Conservation (phyloP, 768 basidiomycete genomes). For the Pleurotus ostreatus region DNA sequence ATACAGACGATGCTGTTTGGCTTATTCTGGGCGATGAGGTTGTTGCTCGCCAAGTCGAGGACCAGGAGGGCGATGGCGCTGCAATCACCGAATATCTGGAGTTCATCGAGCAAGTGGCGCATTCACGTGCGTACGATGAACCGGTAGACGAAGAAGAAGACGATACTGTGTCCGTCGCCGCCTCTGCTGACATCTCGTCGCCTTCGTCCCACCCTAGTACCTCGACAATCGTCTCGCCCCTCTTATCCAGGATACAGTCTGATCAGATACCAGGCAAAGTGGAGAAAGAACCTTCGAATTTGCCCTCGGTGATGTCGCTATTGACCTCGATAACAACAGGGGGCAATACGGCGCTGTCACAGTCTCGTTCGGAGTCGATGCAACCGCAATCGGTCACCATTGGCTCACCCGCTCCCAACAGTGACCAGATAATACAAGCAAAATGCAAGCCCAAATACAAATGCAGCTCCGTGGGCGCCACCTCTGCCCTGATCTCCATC, state of each 20-base stretch:
- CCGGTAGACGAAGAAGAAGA: slow-evolving; percentile 41
- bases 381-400: slow-evolving; percentile 28
- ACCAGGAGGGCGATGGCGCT: slow-evolving; percentile 15
- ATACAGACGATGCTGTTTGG: slow-evolving; percentile 42
- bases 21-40: slow-evolving; percentile 66
- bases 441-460: slow-evolving; percentile 9
- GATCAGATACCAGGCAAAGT: slow-evolving; percentile 39
- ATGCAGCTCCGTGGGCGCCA: slow-evolving; percentile 50
- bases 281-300: slow-evolving; percentile 30
- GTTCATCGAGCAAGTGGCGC: slow-evolving; percentile 36
- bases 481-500: slow-evolving; percentile 57
- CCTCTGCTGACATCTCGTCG: slow-evolving; percentile 32
- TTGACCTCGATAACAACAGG: slow-evolving; percentile 58
- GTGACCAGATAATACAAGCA: slow-evolving; percentile 13
- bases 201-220: slow-evolving; percentile 24
- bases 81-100: slow-evolving; percentile 26
- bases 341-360: slow-evolving; percentile 9
- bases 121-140: slow-evolving; percentile 19
- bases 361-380: slow-evolving; percentile 57
- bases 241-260: slow-evolving; percentile 54
- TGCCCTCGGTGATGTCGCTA: slow-evolving; percentile 62
- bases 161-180: slow-evolving; percentile 35
- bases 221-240: slow-evolving; percentile 44
- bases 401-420: background rate
- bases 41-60: slow-evolving; percentile 43